These are phyloP conservation scores for Rhinocladiella similis DNA, from an alignment of 2,329 filamentous ascomycete genomes.

Conservation along the genomic window DNA sequence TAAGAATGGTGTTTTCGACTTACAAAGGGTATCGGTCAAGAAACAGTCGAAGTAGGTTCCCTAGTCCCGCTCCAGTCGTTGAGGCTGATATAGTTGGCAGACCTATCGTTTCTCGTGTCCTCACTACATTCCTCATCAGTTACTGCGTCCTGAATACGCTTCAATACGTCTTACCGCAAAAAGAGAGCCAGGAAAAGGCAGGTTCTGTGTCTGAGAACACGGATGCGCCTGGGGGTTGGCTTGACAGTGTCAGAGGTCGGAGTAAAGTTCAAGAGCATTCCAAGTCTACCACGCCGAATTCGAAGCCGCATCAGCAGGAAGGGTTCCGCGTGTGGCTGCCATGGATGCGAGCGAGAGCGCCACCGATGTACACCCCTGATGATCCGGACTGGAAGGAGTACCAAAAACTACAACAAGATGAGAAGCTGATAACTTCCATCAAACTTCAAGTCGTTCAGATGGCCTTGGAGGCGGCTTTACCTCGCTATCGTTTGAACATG, in stretches of 20 bases:
- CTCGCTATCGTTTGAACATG: not conserved
- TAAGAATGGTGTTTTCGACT: slow-evolving; percentile 20
- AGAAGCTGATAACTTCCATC: slow-evolving; percentile 20
- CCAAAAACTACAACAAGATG: slow-evolving; percentile 22
- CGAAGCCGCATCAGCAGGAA: not conserved
- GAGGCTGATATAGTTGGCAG: slow-evolving; percentile 10
- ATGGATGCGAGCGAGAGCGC: slow-evolving; percentile 22
- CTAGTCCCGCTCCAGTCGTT: not conserved
- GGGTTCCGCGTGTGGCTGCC: slow-evolving; percentile 22
- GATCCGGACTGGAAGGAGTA: slow-evolving; percentile 28
- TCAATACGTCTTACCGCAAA: slow-evolving; percentile 6
- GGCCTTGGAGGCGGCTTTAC: slow-evolving; percentile 1
- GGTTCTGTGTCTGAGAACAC: not conserved
- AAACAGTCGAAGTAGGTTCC: slow-evolving; percentile 19
- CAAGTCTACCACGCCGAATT: not conserved
- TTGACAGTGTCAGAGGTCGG: too few species aligned
- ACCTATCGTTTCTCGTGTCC: slow-evolving; percentile 19
- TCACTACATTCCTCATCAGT: slow-evolving; percentile 23
- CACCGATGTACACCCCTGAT: slow-evolving; percentile 11
- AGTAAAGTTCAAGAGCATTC: too few species aligned
- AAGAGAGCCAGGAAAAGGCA: not conserved
- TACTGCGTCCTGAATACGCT: slow-evolving; percentile 22
- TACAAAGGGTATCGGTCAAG: slow-evolving; percentile 26
- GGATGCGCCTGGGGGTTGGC: too few species aligned
- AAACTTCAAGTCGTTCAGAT: slow-evolving; percentile 11